Conservation (phyloP, 106 monocot genomes). For the Iris macrosiphon region DNA sequence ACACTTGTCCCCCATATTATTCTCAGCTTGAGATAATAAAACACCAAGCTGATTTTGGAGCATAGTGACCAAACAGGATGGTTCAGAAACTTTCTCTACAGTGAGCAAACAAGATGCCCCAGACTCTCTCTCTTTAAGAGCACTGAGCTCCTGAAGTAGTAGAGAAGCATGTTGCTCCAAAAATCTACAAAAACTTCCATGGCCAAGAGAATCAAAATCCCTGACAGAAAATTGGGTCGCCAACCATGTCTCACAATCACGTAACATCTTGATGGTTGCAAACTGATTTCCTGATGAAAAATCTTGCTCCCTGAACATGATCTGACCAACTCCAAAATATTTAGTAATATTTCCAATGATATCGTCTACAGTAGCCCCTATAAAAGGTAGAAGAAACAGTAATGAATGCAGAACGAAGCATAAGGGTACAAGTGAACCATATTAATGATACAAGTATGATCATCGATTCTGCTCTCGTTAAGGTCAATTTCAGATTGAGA, state of each 20-base stretch:
- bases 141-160: constrained; percentile 34
- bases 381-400: constrained; percentile 10
- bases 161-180: constrained; percentile 42
- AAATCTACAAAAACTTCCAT: constrained; percentile 71
- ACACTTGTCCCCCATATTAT: constrained; percentile 21
- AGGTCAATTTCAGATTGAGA: neutral
- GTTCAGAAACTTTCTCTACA: constrained; percentile 6
- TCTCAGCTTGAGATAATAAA: constrained; percentile 56
- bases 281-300: constrained; percentile 15
- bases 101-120: too few species aligned
- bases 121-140: too few species aligned
- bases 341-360: constrained; percentile 26
- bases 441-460: too few species aligned
- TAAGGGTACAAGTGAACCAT: neutral
- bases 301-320: neutral
- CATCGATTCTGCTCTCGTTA: too few species aligned
- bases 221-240: constrained; percentile 50
- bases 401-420: neutral
- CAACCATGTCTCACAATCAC: constrained; percentile 69
- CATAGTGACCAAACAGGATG: constrained; percentile 31
- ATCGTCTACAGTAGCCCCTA: constrained; percentile 52
- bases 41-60: constrained; percentile 43
- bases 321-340: constrained; percentile 26
- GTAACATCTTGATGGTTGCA: constrained; percentile 24
- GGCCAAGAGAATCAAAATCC: constrained; percentile 67